Conservation (phyloP, 441 rosid species). For the Kokia cookei region DNA sequence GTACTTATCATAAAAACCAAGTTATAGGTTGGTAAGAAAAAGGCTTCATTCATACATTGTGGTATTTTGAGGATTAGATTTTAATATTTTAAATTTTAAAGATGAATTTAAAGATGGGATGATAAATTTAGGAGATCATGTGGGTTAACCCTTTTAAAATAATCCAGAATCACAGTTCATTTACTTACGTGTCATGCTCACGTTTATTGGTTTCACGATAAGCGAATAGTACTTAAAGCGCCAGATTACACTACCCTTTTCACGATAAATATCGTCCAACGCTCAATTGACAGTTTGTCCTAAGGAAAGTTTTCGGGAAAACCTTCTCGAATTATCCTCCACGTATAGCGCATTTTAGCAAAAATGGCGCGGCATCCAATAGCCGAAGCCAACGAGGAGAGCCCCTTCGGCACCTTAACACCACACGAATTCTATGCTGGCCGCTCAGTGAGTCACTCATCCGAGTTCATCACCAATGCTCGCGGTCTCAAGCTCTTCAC, state of each 20-base stretch:
- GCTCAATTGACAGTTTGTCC: not conserved
- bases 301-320: not conserved
- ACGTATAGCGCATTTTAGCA: not conserved
- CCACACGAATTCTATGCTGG: conserved; percentile 62
- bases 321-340: no score
- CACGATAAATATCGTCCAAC: not conserved
- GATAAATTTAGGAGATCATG: no score
- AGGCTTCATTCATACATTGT: no score
- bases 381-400: conserved; percentile 46
- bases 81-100: no score
- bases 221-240: not conserved
- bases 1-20: no score
- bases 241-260: not conserved
- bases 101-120: no score
- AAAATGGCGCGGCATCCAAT: conserved; percentile 49
- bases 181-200: not conserved
- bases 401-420: conserved; percentile 47
- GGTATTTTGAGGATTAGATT: no score
- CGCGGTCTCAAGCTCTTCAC: conserved; percentile 83
- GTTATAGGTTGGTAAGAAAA: no score
- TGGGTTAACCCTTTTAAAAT: no score
- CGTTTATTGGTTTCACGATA: not conserved
- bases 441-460: conserved; percentile 62
- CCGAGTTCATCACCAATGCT: conserved; percentile 67
- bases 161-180: not conserved